Evolutionary conservation across 371 early-diverging fungal genomes (phyloP), one percentile per base, ranked within the genome.

Genomic region (Mortierella sp.): DNA sequence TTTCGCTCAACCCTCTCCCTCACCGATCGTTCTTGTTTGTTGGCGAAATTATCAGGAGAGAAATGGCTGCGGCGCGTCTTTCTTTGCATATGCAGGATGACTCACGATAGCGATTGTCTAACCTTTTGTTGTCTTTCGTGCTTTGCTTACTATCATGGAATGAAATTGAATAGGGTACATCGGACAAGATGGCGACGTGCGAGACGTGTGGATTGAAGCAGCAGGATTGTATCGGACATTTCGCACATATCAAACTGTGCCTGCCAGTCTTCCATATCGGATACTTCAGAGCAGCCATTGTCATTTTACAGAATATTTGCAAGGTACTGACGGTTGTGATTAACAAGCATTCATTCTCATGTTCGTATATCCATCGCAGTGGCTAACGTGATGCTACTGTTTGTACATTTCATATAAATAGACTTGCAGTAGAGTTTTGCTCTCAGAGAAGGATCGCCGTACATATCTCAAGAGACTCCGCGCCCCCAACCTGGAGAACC

Each of bases 261-360:
- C 91, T 99, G 55, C 99, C 99, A 5, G 98, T 99, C 21, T 99
- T 99, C 87, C 99, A 99, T 84, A 96, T 97, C 87, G 99, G 99
- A 72, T 98, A 97, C 84, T 98, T 99, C 84, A 95, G 97, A 89
- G 92, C 95, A 44, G 96, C 95, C 51, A 93, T 97, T 49, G 93
- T 93, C 56, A 97, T 99, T 78, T 89, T 99, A 54, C 99, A 99
- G 88, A 94, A 96, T 78, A 98, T 99, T 71, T 99, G 99, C 95
- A 99, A 99, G 93, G 96, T 93, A 91, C 41, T 70, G 48, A 75
- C 4, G 18, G n/a, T n/a, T 38, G n/a, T n/a, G 0, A 43, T 68
- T 8, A 24, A 16, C 32, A 5, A 12, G 12, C 24, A 4, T 43
- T 32, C 4, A 27, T 41, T 7, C 48, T 12, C 51, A 14, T 58